Conservation (phyloP, 2,329 filamentous ascomycete genomes). For the Aspergillus fructus region DNA sequence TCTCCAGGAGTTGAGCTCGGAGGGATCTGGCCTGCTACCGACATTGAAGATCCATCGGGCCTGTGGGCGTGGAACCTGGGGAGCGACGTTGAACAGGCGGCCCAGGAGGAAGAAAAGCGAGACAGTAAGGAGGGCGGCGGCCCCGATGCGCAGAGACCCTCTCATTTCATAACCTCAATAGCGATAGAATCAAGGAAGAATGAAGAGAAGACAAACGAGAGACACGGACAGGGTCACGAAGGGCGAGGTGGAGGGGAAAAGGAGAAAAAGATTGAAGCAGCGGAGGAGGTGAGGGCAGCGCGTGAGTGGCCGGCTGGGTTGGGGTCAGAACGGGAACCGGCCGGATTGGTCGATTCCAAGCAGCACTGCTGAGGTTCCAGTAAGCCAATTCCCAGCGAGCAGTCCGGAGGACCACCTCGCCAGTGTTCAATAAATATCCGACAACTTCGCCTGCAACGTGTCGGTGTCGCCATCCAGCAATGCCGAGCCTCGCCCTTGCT, state of each 20-base stretch:
- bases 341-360: neutral
- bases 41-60: conserved; percentile 30
- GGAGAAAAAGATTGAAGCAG: conserved; percentile 4
- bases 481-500: too few relatives aligned
- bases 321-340: neutral
- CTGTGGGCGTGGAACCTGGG: conserved; percentile 20
- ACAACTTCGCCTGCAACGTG: too few relatives aligned
- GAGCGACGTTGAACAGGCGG: conserved; percentile 22
- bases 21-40: conserved; percentile 7
- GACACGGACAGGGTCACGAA: neutral
- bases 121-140: conserved; percentile 32
- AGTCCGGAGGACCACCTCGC: too few relatives aligned
- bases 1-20: conserved; percentile 1
- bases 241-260: conserved; percentile 1
- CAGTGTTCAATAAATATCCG: too few relatives aligned
- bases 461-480: too few relatives aligned
- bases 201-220: conserved; percentile 5
- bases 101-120: conserved; percentile 29
- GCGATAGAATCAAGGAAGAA: conserved; percentile 4
- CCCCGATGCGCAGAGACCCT: conserved; percentile 27
- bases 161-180: conserved; percentile 26
- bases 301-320: neutral
- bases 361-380: too few relatives aligned
- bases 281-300: neutral
- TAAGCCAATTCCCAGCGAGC: too few relatives aligned